These are phyloP conservation scores for Colletotrichum cereale DNA, from an alignment of 2,329 filamentous ascomycete genomes.

Conservation along the genomic window DNA sequence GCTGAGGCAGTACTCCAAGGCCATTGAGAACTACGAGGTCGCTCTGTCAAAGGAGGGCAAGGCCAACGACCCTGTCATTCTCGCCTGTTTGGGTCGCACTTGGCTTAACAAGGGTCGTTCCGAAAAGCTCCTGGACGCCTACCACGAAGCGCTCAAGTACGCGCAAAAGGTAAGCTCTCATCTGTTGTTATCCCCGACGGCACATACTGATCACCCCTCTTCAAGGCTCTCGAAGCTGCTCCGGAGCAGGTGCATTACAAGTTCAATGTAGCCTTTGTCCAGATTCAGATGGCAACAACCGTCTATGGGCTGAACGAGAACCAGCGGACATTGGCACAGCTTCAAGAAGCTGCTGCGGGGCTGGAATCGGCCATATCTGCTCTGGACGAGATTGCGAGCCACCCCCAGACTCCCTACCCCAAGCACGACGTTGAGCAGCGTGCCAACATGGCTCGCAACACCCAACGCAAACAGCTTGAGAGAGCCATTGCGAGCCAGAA, in stretches of 20 bases:
- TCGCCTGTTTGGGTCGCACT: constrained; percentile 88
- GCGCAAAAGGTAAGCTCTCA: constrained; percentile 68
- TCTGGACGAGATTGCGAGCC: constrained; percentile 72
- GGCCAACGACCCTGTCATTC: constrained; percentile 78
- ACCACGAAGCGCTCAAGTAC: constrained; percentile 69
- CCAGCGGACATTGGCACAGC: constrained; percentile 82
- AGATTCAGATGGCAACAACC: constrained; percentile 90
- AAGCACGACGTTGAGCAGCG: constrained; percentile 92
- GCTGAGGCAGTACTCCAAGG: constrained; percentile 88
- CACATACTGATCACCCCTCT: constrained; percentile 43
- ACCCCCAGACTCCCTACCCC: constrained; percentile 84
- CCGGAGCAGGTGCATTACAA: constrained; percentile 91
- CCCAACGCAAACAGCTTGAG: constrained; percentile 91
- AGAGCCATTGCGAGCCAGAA: constrained; percentile 85
- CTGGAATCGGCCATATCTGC: constrained; percentile 87
- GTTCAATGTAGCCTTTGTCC: constrained; percentile 98
- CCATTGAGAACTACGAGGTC: constrained; percentile 94
- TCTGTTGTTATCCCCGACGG: neutral
- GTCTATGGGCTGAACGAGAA: constrained; percentile 81
- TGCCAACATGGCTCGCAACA: constrained; percentile 97
- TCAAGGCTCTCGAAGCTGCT: constrained; percentile 78
- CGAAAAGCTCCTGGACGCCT: constrained; percentile 69
- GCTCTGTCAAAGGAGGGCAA: constrained; percentile 84
- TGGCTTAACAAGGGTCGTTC: constrained; percentile 84
- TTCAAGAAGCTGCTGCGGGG: constrained; percentile 83